Evolutionary conservation across 352 stramenopile genomes (phyloP), one percentile per base, ranked within the genome.

Genomic region (Phytophthora aleatoria): DNA sequence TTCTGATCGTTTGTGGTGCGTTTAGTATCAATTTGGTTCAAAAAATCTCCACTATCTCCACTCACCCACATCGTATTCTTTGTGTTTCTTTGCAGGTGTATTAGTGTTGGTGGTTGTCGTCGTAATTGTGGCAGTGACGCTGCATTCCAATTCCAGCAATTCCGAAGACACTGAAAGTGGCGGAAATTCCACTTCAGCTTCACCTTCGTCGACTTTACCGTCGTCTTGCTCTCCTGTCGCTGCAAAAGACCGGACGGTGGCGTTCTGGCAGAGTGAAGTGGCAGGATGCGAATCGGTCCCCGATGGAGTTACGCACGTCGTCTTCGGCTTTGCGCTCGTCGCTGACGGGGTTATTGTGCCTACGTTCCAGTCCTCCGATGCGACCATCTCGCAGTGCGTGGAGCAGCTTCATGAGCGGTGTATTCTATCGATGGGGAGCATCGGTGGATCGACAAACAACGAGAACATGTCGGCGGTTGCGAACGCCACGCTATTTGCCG

Each of bases 261-360:
- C 76, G 20, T 94, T 94, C 70, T 94, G 85, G 85, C 85, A 94
- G 67, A 89, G 72, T 50, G 83, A 94, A 69, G 77, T 91, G 55
- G 67, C 69, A 13, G 85, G 83, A 3, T 94, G 85, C 64, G 81
- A 94, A 27, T 79, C 74, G 16, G 77, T 93, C n/a, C 83, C 85
- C 0, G 45, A 76, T 11, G 81, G 85, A 11, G 85, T 94, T 36
- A 92, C 85, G 3, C 85, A 94, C 66, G 71, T 94, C 8, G 69
- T 88, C 30, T 91, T 87, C 47, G 79, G 78, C 52, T 94, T 94
- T 39, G 83, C 85, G n/a, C 71, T 92, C 7, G 80, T 92, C 1
- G 62, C 79, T 5, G 64, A 81, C 30, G 78, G 80, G 2, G 44
- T 59, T 15, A 70, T 94, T 33, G 69, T 79, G 2, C 74, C 81